A percentile compares a stretch with the other conserved stretches of the same genome.
Conservation (phyloP, 2,329 filamentous ascomycete species). For the Apiospora arundinis region DNA sequence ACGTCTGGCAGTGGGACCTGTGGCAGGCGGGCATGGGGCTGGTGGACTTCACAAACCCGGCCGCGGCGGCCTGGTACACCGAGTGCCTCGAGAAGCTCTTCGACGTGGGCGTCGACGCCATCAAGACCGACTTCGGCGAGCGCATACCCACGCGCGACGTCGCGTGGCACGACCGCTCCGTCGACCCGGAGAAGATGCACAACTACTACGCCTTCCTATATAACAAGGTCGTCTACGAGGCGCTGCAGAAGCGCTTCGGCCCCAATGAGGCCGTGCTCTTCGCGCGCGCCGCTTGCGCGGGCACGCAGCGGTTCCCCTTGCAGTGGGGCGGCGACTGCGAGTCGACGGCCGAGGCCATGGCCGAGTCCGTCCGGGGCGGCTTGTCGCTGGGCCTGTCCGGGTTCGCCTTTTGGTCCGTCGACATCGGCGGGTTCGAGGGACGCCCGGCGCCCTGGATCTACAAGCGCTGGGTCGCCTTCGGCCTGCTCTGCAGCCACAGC, state of each 20-base stretch:
- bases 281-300: constrained; percentile 70
- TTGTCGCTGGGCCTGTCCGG: constrained; percentile 68
- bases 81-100: constrained; percentile 68
- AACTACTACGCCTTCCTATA: constrained; percentile 79
- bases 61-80: constrained; percentile 69
- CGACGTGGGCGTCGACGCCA: constrained; percentile 71
- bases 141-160: constrained; percentile 71
- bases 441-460: constrained; percentile 71
- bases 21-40: constrained; percentile 82
- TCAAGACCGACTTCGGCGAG: constrained; percentile 81
- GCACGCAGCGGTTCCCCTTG: constrained; percentile 72
- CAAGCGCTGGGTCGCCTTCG: constrained; percentile 81
- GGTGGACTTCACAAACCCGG: constrained; percentile 76
- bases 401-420: constrained; percentile 72
- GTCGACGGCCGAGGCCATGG: constrained; percentile 75
- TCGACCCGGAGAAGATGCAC: constrained; percentile 72
- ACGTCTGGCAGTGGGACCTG: constrained; percentile 77
- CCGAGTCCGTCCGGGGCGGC: constrained; percentile 72
- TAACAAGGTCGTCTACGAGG: constrained; percentile 73
- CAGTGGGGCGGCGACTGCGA: constrained; percentile 80
- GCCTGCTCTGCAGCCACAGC: constrained; percentile 72
- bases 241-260: constrained; percentile 61
- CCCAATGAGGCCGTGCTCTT: constrained; percentile 66
- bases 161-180: constrained; percentile 64
- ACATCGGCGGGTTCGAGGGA: constrained; percentile 77